Percentiles rank a stretch among this genome's conserved stretches.
Conservation (phyloP, 73 alveolate genomes). For the Paramecium bursaria region DNA sequence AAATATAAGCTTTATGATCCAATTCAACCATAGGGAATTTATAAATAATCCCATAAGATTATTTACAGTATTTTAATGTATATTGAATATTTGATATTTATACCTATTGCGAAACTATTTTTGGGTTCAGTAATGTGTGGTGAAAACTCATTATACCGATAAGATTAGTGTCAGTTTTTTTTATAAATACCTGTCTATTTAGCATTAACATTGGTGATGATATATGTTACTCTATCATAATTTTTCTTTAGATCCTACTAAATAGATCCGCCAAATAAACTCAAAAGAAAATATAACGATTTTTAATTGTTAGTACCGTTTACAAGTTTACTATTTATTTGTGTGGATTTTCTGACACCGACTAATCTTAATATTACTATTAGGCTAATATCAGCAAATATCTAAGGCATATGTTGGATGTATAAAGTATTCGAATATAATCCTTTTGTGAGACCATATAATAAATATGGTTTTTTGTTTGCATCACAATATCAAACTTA, state of each 20-base stretch:
- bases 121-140: not conserved
- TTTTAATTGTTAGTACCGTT: not conserved
- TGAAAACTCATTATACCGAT: not conserved
- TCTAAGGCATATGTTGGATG: not conserved
- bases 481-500: not conserved
- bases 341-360: not conserved
- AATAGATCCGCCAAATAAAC: not conserved
- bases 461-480: not conserved
- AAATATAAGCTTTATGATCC: not conserved
- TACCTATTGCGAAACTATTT: not conserved
- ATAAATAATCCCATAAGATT: too few relatives aligned
- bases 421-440: not conserved
- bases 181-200: not conserved
- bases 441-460: not conserved
- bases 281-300: not conserved
- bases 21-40: not conserved
- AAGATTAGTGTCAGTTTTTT: not conserved
- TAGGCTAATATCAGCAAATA: not conserved
- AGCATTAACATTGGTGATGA: not conserved
- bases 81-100: not conserved
- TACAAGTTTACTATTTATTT: not conserved
- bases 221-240: not conserved
- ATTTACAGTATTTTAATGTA: not conserved
- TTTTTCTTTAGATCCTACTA: not conserved
- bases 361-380: too few relatives aligned